These are phyloP conservation scores for Heliamphora pulchella DNA, from an alignment of 179 eudicot genomes.

Conservation along the genomic window DNA sequence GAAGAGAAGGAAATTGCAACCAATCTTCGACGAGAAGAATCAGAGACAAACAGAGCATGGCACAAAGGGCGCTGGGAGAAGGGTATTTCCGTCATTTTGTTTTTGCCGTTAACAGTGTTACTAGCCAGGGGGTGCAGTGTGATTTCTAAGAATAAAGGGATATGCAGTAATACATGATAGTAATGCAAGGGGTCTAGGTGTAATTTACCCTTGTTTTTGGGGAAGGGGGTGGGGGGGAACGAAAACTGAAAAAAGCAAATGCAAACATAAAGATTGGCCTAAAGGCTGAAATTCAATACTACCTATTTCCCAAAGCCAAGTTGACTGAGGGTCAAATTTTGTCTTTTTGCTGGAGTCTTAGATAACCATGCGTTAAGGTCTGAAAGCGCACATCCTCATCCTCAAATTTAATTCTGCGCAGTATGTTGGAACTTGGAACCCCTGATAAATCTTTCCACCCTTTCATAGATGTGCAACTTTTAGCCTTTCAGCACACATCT, in stretches of 20 bases:
- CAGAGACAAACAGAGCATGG: no score
- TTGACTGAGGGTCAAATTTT: neutral
- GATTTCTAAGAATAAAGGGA: no score
- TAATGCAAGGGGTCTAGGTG: no score
- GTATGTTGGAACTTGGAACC: neutral
- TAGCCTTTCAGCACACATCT: neutral
- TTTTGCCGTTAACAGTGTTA: no score
- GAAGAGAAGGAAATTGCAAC: no score
- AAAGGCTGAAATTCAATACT: neutral
- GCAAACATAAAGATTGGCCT: neutral
- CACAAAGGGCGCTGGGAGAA: no score
- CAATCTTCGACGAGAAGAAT: no score
- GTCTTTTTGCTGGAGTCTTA: neutral
- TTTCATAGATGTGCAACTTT: neutral
- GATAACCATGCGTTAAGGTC: neutral
- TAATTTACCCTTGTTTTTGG: no score
- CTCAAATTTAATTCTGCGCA: neutral
- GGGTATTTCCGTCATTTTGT: no score
- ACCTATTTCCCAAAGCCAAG: neutral
- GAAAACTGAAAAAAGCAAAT: neutral
- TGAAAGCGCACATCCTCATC: neutral
- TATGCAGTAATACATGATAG: no score
- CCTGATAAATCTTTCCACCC: neutral
- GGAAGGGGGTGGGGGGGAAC: no score
- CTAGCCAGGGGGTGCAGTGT: no score